These are phyloP conservation scores for Corymbia maculata DNA, from an alignment of 345 rosid genomes.

Conservation along the genomic window DNA sequence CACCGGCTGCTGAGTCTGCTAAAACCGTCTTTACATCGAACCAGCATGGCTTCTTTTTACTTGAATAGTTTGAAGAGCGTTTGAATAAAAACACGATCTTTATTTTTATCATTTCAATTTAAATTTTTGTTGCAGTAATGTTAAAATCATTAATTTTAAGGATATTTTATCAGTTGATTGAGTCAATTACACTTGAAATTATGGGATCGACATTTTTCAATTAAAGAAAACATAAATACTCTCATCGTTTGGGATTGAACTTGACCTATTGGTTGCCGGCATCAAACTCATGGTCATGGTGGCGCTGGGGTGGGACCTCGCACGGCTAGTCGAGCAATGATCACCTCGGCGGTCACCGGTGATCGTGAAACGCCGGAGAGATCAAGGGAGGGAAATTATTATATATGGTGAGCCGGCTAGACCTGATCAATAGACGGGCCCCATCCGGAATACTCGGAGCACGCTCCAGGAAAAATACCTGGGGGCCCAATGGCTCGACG, in stretches of 20 bases:
- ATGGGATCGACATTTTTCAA: neutral
- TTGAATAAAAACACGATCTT: neutral
- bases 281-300: too few relatives aligned
- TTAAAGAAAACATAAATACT: neutral
- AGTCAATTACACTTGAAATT: accelerated
- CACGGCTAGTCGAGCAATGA: neutral
- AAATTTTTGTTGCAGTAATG: neutral
- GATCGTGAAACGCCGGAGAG: neutral
- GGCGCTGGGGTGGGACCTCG: too few relatives aligned
- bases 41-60: neutral
- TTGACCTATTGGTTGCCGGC: neutral
- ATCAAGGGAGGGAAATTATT: neutral
- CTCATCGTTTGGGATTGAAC: too few relatives aligned
- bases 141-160: neutral
- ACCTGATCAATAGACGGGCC: neutral
- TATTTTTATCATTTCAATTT: neutral
- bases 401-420: neutral
- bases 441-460: neutral
- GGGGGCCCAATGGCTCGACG: neutral
- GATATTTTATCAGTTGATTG: neutral
- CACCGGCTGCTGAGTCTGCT: constrained; percentile 7
- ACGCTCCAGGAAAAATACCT: neutral
- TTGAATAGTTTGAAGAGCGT: neutral
- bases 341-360: neutral
- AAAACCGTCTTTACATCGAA: neutral